These are phyloP conservation scores for Apiotrichum veenhuisii DNA, from an alignment of 1,284 basidiomycete species.

Conservation along the genomic window DNA sequence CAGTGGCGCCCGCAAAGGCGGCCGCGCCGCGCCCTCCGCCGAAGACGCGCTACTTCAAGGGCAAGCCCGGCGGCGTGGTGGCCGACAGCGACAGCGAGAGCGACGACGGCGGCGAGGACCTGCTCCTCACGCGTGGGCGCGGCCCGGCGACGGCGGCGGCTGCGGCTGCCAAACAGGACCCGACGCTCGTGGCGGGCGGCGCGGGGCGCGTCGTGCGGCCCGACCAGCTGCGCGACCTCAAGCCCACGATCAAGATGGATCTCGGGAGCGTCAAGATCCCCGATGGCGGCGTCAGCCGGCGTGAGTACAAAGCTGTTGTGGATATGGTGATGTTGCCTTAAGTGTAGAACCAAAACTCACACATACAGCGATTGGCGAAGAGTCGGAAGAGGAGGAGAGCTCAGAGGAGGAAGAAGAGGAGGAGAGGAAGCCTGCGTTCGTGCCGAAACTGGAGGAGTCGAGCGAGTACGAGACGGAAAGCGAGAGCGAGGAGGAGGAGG, in stretches of 20 bases:
- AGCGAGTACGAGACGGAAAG: slow-evolving; percentile 50
- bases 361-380: slow-evolving; percentile 13
- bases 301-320: slow-evolving; percentile 14
- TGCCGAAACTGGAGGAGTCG: slow-evolving; percentile 28
- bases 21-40: slow-evolving; percentile 10
- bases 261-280: slow-evolving; percentile 42
- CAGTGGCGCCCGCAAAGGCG: slow-evolving; percentile 4
- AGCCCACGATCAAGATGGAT: slow-evolving; percentile 31
- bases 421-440: slow-evolving; percentile 21
- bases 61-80: slow-evolving; percentile 39
- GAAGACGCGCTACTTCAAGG: slow-evolving; percentile 44
- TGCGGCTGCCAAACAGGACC: slow-evolving; percentile 17
- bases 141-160: slow-evolving; percentile 1
- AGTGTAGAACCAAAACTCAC: background rate
- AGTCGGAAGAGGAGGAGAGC: slow-evolving; percentile 28
- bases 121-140: slow-evolving; percentile 5
- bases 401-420: slow-evolving; percentile 40
- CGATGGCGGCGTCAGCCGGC: slow-evolving; percentile 32
- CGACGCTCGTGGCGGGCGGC: slow-evolving; percentile 43
- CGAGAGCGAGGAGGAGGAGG: slow-evolving; percentile 45
- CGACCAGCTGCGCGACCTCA: slow-evolving; percentile 12
- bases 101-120: slow-evolving; percentile 30
- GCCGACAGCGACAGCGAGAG: slow-evolving; percentile 26
- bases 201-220: slow-evolving; percentile 41
- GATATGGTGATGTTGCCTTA: background rate